These are phyloP conservation scores for Syncephalastrum monosporum DNA, from an alignment of 371 early-diverging fungal species.

Conservation along the genomic window DNA sequence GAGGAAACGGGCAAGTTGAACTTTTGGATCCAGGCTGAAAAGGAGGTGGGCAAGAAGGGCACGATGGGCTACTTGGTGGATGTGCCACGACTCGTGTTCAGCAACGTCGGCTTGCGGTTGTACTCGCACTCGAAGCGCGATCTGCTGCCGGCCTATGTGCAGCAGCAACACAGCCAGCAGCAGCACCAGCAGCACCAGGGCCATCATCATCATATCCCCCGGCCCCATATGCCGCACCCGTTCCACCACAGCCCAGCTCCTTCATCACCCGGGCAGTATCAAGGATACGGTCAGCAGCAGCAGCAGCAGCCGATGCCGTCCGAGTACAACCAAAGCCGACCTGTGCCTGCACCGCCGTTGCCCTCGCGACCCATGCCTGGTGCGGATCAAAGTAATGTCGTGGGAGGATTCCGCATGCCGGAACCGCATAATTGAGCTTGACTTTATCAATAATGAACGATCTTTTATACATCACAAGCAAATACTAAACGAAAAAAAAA, in stretches of 20 bases:
- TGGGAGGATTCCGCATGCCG: constrained; percentile 8
- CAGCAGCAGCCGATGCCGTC: not conserved
- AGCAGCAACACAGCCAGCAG: not conserved
- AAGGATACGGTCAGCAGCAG: not conserved
- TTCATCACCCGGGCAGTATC: not conserved
- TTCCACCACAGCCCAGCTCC: not conserved
- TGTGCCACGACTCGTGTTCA: constrained; percentile 41
- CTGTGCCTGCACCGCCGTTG: constrained; percentile 16
- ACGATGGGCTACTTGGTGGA: constrained; percentile 47
- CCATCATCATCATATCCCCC: not conserved
- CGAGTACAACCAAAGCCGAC: constrained; percentile 6
- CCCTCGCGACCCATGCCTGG: constrained; percentile 11
- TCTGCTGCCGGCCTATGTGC: constrained; percentile 11
- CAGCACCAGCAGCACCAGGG: not conserved
- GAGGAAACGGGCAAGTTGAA: constrained; percentile 36
- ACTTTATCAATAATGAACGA: not conserved
- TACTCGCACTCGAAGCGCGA: constrained; percentile 15
- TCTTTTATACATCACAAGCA: constrained; percentile 3
- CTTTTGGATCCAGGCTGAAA: constrained; percentile 49
- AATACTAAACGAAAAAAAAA: not conserved
- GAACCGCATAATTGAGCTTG: constrained; percentile 5
- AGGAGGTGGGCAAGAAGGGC: constrained; percentile 38
- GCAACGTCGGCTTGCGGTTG: constrained; percentile 36
- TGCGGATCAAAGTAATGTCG: not conserved
- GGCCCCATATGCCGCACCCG: not conserved